phyloP scores from a whole-genome alignment of 192 early-diverging fungal genomes.

The Gonapodya sp. region DNA sequence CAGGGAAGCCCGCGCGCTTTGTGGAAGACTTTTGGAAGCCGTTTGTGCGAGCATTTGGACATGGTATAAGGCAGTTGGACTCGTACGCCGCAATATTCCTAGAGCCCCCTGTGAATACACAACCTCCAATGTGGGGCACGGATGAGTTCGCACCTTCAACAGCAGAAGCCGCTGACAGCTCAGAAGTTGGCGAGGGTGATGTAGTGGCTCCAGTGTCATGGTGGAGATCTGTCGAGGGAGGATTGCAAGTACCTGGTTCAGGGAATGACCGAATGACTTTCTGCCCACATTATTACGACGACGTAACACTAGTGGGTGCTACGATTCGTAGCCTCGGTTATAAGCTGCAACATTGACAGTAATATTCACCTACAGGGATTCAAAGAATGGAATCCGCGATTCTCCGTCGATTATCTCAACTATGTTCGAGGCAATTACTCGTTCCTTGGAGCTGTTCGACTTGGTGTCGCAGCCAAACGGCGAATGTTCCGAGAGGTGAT shows the following conservation, averaged over 20 bases:
- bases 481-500: neutral
- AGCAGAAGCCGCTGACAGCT: neutral
- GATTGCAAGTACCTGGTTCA: conserved; percentile 7
- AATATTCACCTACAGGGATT: neutral
- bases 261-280: conserved; percentile 55
- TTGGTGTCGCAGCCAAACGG: neutral
- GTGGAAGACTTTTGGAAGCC: conserved; percentile 63
- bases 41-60: conserved; percentile 40
- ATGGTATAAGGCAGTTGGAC: conserved; percentile 46
- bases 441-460: neutral
- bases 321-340: neutral
- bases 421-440: neutral
- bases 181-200: neutral
- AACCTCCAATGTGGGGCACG: conserved; percentile 28
- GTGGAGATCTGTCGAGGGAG: neutral
- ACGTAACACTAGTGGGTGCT: conserved; percentile 67
- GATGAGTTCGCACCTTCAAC: neutral
- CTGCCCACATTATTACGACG: conserved; percentile 83
- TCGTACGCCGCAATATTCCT: conserved; percentile 53
- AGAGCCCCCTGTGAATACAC: conserved; percentile 75
- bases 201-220: neutral
- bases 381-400: too few species aligned
- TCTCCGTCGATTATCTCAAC: neutral
- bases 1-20: conserved; percentile 48
- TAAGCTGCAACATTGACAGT: neutral